These are phyloP conservation scores for Boeremia lycopersici DNA, from an alignment of 2,329 filamentous ascomycete genomes.

Conservation along the genomic window DNA sequence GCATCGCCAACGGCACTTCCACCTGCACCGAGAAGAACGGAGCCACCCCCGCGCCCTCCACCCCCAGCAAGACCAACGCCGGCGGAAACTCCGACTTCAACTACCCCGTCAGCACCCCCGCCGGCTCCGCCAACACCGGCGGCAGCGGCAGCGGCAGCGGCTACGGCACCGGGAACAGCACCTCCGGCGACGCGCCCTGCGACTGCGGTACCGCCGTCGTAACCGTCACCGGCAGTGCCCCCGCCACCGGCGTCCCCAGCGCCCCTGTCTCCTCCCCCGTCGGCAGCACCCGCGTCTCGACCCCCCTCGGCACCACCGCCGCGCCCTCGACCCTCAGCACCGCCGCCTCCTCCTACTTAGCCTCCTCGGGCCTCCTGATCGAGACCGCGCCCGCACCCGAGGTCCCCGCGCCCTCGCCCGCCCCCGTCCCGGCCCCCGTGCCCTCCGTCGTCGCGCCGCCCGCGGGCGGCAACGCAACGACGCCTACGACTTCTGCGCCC, in stretches of 20 bases:
- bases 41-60: conserved; percentile 7
- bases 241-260: conserved; percentile 23
- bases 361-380: conserved; percentile 32
- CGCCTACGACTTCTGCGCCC: conserved; percentile 17
- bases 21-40: conserved; percentile 21
- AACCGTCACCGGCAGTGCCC: conserved; percentile 37
- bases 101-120: conserved; percentile 20
- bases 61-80: conserved; percentile 6
- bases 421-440: conserved; percentile 15
- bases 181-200: conserved; percentile 24
- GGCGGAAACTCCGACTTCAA: conserved; percentile 20
- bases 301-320: conserved; percentile 13
- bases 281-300: neutral
- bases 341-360: conserved; percentile 24
- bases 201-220: conserved; percentile 37
- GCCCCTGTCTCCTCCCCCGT: conserved; percentile 18
- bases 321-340: conserved; percentile 7
- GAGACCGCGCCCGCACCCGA: conserved; percentile 36
- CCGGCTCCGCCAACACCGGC: conserved; percentile 3
- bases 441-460: conserved; percentile 27
- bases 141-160: neutral
- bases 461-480: conserved; percentile 26
- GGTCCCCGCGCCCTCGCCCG: conserved; percentile 11
- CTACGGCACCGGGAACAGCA: neutral
- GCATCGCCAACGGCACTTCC: conserved; percentile 12